Evolutionary conservation across 1,284 basidiomycete species (phyloP).

Genomic region (Heterobasidion occidentale): DNA sequence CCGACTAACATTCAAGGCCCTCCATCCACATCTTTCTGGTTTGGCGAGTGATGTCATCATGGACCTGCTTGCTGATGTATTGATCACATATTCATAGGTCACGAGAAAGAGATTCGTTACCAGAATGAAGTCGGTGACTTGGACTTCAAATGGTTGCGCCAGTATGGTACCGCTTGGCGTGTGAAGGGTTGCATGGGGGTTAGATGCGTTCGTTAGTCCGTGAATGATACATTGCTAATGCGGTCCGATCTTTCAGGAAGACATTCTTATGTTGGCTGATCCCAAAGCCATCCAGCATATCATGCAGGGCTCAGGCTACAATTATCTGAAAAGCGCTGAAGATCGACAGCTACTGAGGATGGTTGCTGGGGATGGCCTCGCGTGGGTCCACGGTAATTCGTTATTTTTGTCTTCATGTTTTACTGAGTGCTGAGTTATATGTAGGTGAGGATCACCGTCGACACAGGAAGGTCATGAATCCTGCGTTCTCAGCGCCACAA

Average conservation of each 20-base stretch:
- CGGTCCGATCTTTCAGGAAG: conserved; percentile 1
- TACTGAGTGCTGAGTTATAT: neutral
- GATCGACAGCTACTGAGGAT: conserved; percentile 7
- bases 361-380: conserved; percentile 12
- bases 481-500: conserved; percentile 17
- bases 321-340: conserved; percentile 14
- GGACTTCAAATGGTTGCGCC: conserved; percentile 12
- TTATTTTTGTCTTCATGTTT: neutral
- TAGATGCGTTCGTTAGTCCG: neutral
- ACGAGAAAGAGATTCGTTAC: conserved; percentile 10
- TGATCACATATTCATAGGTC: conserved; percentile 7
- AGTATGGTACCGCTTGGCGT: conserved; percentile 14
- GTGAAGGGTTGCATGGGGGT: conserved; percentile 13
- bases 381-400: conserved; percentile 12
- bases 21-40: neutral
- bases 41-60: neutral
- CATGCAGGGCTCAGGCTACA: conserved; percentile 17
- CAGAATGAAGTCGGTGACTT: conserved; percentile 14
- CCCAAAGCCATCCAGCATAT: conserved; percentile 21
- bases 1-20: neutral
- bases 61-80: neutral
- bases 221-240: neutral
- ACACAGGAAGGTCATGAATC: conserved; percentile 22
- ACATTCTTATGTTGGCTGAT: conserved; percentile 12
- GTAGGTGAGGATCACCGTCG: conserved; percentile 16